Percentiles rank a stretch among this genome's conserved stretches.
Evolutionary conservation across 352 stramenopile genomes (phyloP).

Genomic region (Globisporangium cederbergense): DNA sequence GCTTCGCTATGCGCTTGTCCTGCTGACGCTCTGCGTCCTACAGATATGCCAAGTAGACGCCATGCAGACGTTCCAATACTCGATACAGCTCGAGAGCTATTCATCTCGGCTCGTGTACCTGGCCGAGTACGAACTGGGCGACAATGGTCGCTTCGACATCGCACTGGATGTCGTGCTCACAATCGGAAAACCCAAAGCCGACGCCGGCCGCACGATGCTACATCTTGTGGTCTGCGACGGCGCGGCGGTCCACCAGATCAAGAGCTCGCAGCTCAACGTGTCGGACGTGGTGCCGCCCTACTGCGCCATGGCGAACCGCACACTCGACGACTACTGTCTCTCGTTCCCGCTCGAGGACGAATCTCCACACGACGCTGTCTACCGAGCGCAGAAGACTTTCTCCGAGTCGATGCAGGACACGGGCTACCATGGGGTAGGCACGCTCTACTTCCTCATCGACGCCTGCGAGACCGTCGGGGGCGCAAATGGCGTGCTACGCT

Average conservation of each 20-base stretch:
- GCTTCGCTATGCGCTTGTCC: not conserved
- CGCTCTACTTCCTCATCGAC: slow-evolving; percentile 48
- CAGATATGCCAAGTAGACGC: not conserved
- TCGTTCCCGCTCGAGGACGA: slow-evolving; percentile 45
- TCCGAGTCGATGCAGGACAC: slow-evolving; percentile 8
- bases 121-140: slow-evolving; percentile 33
- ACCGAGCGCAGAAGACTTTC: slow-evolving; percentile 32
- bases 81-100: slow-evolving; percentile 27
- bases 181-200: slow-evolving; percentile 20
- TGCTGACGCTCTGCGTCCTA: not conserved
- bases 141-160: slow-evolving; percentile 40
- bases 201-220: slow-evolving; percentile 39
- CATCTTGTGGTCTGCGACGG: slow-evolving; percentile 45
- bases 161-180: slow-evolving; percentile 36
- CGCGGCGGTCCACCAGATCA: slow-evolving; percentile 19
- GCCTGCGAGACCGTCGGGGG: slow-evolving; percentile 53
- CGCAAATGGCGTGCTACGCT: slow-evolving; percentile 38
- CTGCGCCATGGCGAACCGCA: slow-evolving; percentile 51
- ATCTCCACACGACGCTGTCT: slow-evolving; percentile 29
- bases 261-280: slow-evolving; percentile 10
- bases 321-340: slow-evolving; percentile 42
- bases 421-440: slow-evolving; percentile 17
- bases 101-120: slow-evolving; percentile 26
- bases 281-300: slow-evolving; percentile 22
- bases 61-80: slow-evolving; percentile 16